phyloP scores from a whole-genome alignment of 306 rosid species.

The Lathyrus sativus region DNA sequence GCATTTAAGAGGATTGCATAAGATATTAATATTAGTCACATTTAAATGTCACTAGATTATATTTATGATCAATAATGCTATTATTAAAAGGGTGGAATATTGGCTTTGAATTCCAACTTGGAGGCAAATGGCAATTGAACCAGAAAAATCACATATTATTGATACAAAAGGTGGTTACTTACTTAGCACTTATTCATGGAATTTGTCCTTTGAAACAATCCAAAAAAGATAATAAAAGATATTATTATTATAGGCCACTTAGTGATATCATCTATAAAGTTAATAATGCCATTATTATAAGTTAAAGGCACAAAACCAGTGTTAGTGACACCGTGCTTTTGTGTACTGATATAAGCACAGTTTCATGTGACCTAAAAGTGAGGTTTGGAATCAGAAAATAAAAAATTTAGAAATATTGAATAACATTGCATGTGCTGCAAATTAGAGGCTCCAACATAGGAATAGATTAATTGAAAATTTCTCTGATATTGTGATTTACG shows the following conservation, averaged over 20 bases:
- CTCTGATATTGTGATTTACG: background rate
- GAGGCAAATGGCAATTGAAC: slow-evolving; percentile 33
- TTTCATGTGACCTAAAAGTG: slow-evolving; percentile 34
- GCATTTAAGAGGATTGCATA: slow-evolving; percentile 1
- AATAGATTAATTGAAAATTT: slow-evolving; percentile 23
- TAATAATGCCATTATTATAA: slow-evolving; percentile 23
- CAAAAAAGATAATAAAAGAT: slow-evolving; percentile 8
- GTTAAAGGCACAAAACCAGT: slow-evolving; percentile 14
- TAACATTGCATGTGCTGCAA: slow-evolving; percentile 24
- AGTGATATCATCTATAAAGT: slow-evolving; percentile 16
- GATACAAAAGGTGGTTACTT: slow-evolving; percentile 15
- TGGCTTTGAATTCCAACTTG: slow-evolving; percentile 31
- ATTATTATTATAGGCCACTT: slow-evolving; percentile 7
- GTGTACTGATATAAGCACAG: slow-evolving; percentile 14
- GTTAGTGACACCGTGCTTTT: slow-evolving; percentile 1
- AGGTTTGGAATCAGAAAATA: slow-evolving; percentile 30
- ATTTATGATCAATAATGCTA: slow-evolving; percentile 35
- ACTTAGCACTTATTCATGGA: slow-evolving; percentile 19
- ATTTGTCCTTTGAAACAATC: slow-evolving; percentile 36
- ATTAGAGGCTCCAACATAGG: slow-evolving; percentile 9
- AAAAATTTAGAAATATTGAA: slow-evolving; percentile 16
- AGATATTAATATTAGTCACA: background rate
- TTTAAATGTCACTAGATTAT: slow-evolving; percentile 9
- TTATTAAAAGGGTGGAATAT: slow-evolving; percentile 10
- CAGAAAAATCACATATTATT: slow-evolving; percentile 23